Conservation (phyloP, 2,329 filamentous ascomycete species). For the Xylaria sp. region DNA sequence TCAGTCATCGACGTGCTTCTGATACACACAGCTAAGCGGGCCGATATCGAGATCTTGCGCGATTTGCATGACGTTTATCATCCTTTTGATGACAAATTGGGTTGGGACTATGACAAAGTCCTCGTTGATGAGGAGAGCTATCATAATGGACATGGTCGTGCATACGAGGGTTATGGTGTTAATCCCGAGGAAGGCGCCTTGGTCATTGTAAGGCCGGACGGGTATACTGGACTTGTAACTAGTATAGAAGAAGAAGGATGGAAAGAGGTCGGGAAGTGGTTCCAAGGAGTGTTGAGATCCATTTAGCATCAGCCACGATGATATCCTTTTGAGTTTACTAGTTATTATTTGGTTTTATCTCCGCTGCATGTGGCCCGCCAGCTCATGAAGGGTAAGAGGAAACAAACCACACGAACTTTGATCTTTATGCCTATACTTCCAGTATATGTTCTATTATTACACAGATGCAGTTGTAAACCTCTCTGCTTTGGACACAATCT, state of each 20-base stretch:
- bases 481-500: too few species aligned
- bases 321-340: neutral
- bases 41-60: slow-evolving; percentile 58
- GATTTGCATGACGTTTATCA: slow-evolving; percentile 62
- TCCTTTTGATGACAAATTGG: slow-evolving; percentile 57
- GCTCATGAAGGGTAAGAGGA: too few species aligned
- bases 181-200: slow-evolving; percentile 63
- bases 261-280: slow-evolving; percentile 41
- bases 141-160: slow-evolving; percentile 61
- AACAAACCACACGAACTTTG: too few species aligned
- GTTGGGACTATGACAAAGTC: slow-evolving; percentile 67
- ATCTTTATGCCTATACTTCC: too few species aligned
- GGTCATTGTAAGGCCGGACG: slow-evolving; percentile 72
- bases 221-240: slow-evolving; percentile 64
- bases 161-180: slow-evolving; percentile 69
- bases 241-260: slow-evolving; percentile 50
- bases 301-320: neutral
- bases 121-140: slow-evolving; percentile 65
- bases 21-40: slow-evolving; percentile 65
- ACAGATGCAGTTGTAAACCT: too few species aligned
- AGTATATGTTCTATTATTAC: too few species aligned
- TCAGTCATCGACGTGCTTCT: slow-evolving; percentile 68
- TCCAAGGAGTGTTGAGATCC: slow-evolving; percentile 36
- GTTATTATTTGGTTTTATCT: neutral
- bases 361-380: too few species aligned